These are phyloP conservation scores for Lactarius trivialis DNA, from an alignment of 768 basidiomycete species.

Conservation along the genomic window DNA sequence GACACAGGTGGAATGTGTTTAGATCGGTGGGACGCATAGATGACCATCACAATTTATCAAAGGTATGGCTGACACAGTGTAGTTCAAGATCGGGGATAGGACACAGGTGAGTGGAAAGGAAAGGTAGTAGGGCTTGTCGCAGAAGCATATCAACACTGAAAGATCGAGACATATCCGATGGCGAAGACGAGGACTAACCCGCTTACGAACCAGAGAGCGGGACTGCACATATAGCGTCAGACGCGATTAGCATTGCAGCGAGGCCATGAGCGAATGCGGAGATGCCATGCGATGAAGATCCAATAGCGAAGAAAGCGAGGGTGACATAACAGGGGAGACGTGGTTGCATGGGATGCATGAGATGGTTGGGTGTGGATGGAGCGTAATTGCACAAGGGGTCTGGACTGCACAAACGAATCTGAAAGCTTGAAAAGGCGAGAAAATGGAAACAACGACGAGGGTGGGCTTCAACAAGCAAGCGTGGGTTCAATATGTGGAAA, in stretches of 20 bases:
- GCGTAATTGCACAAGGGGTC: constrained; percentile 16
- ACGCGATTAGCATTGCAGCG: neutral
- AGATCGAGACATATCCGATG: constrained; percentile 8
- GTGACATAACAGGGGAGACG: constrained; percentile 14
- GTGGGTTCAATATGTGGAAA: constrained; percentile 13
- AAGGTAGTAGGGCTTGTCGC: constrained; percentile 7
- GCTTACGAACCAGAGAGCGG: constrained; percentile 1
- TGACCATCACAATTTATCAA: constrained; percentile 10
- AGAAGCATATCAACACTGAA: constrained; percentile 11
- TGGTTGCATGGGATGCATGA: constrained; percentile 15
- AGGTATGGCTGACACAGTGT: constrained; percentile 3
- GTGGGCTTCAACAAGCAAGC: constrained; percentile 13
- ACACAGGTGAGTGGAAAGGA: neutral
- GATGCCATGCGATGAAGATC: constrained; percentile 17
- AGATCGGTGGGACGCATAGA: constrained; percentile 19
- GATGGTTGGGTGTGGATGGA: constrained; percentile 13
- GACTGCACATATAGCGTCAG: neutral
- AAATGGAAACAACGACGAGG: constrained; percentile 21
- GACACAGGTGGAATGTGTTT: constrained; percentile 4
- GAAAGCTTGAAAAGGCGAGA: constrained; percentile 22
- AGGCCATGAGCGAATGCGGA: neutral
- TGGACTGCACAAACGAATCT: constrained; percentile 17
- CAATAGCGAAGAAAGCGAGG: constrained; percentile 22
- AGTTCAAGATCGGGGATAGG: neutral
- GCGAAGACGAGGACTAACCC: constrained; percentile 1